Conservation (phyloP, 2,329 filamentous ascomycete genomes). For the Akanthomyces uredinophilus region DNA sequence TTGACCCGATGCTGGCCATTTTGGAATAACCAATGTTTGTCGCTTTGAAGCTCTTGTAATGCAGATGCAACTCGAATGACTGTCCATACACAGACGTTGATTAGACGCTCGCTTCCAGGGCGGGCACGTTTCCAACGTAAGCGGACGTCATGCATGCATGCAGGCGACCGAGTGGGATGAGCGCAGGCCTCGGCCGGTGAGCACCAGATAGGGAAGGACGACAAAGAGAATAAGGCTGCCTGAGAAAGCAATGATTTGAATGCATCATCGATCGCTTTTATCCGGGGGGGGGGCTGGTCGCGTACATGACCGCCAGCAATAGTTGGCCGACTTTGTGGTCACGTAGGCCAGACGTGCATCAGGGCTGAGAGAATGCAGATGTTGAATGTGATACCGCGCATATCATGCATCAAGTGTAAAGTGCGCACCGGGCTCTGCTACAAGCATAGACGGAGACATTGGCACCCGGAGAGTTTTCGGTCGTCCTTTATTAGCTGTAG, state of each 20-base stretch:
- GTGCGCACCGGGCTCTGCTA: neutral
- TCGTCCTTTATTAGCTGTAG: no score
- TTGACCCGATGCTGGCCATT: no score
- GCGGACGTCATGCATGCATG: conserved; percentile 4
- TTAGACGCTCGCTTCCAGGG: neutral
- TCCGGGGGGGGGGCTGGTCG: no score
- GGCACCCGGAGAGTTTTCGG: no score
- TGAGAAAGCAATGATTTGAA: no score
- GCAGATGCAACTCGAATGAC: neutral
- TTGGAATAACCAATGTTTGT: no score
- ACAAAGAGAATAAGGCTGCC: neutral
- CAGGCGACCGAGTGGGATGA: neutral
- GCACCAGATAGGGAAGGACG: neutral
- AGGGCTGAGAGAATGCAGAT: no score
- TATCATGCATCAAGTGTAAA: neutral
- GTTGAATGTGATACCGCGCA: no score
- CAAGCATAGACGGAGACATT: neutral
- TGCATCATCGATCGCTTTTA: no score
- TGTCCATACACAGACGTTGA: neutral
- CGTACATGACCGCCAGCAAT: no score
- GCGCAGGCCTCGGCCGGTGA: neutral
- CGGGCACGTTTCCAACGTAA: neutral
- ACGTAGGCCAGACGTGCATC: no score
- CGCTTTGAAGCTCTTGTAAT: neutral
- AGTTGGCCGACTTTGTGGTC: no score